Percentiles rank a stretch among this genome's conserved stretches.
phyloP scores from a whole-genome alignment of 306 rosid species.

The Quercus gilva region DNA sequence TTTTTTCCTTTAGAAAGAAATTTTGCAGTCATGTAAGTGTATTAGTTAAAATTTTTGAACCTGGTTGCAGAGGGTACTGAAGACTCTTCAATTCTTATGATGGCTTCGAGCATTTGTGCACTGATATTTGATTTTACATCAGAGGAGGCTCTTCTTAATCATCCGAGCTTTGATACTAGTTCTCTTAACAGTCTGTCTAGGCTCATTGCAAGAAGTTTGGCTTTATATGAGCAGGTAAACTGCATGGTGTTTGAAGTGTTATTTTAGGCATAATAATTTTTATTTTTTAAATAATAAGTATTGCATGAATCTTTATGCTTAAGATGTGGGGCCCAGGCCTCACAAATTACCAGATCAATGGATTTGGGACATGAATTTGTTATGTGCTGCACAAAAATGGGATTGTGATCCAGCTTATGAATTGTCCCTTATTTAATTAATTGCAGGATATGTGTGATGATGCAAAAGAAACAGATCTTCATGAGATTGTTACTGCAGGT shows the following conservation, averaged over 20 bases:
- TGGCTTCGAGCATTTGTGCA: slow-evolving; percentile 80
- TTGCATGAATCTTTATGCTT: not conserved
- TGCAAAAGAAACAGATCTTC: slow-evolving; percentile 63
- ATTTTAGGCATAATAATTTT: too few species aligned
- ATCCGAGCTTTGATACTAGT: slow-evolving; percentile 46
- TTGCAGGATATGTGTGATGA: slow-evolving; percentile 52
- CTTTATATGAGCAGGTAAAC: slow-evolving; percentile 59
- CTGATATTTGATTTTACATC: slow-evolving; percentile 73
- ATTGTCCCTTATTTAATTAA: not conserved
- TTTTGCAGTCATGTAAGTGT: not conserved
- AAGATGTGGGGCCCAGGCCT: too few species aligned
- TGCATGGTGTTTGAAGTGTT: not conserved
- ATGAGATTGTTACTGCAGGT: slow-evolving; percentile 68
- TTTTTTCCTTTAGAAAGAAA: not conserved
- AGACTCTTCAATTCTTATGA: slow-evolving; percentile 61
- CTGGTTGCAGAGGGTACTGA: slow-evolving; percentile 46
- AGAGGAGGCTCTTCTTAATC: slow-evolving; percentile 61
- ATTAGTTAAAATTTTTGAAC: slow-evolving; percentile 24
- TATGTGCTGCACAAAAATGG: not conserved
- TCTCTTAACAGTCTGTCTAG: slow-evolving; percentile 49
- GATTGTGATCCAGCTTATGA: not conserved
- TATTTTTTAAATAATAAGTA: too few species aligned
- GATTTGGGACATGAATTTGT: not conserved
- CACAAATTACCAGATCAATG: not conserved
- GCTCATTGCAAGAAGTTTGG: slow-evolving; percentile 65